Percentiles rank a stretch among this genome's conserved stretches.
These are phyloP conservation scores for Chalaropsis thielavioides DNA, from an alignment of 2,329 filamentous ascomycete genomes.

Conservation along the genomic window DNA sequence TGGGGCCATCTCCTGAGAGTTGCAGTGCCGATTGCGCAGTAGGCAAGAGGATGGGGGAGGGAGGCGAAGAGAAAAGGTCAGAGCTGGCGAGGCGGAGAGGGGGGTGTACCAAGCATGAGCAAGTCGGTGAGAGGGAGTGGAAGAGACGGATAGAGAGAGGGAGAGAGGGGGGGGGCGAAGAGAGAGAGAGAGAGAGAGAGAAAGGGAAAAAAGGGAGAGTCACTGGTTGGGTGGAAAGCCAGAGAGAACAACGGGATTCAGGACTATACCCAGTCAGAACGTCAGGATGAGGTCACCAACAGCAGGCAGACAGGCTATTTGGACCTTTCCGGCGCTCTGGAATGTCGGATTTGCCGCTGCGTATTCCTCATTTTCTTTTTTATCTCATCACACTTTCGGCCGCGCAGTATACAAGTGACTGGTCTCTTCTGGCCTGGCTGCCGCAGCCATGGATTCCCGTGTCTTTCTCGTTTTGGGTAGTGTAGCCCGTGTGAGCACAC, in stretches of 20 bases:
- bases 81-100: not conserved
- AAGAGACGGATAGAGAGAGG: not conserved
- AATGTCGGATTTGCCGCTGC: constrained; percentile 6
- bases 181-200: not conserved
- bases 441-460: not conserved
- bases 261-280: not conserved
- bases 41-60: not conserved
- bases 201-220: not conserved
- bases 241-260: not conserved
- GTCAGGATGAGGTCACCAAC: not conserved
- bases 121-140: not conserved
- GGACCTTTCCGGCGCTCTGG: not conserved
- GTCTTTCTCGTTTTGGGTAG: not conserved
- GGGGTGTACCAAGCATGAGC: not conserved
- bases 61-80: not conserved
- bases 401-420: not conserved
- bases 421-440: not conserved
- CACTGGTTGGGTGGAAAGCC: not conserved
- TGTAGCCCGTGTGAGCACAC: too few species aligned
- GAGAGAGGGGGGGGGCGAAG: not conserved
- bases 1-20: not conserved
- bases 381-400: not conserved
- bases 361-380: not conserved
- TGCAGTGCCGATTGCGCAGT: not conserved
- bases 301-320: not conserved